A percentile compares a stretch with the other conserved stretches of the same genome.
Conservation (phyloP, 73 alveolate genomes). For the Paramecium caudatum region DNA sequence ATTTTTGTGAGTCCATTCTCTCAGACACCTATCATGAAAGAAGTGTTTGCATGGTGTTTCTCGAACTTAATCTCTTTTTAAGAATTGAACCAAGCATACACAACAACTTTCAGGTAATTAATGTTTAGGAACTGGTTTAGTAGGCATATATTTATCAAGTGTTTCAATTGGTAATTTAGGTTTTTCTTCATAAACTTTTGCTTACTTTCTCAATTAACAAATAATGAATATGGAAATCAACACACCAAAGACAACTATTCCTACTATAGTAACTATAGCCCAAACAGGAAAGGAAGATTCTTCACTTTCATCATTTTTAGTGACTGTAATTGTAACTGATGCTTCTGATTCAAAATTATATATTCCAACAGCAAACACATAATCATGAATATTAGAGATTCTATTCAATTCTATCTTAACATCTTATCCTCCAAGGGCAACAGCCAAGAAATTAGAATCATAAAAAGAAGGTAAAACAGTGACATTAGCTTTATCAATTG, state of each 20-base stretch:
- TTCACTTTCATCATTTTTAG: background rate
- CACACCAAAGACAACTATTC: background rate
- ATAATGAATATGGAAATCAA: background rate
- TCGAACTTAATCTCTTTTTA: background rate
- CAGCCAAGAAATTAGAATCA: background rate
- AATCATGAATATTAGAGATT: background rate
- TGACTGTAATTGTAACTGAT: background rate
- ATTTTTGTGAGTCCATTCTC: slow-evolving; percentile 11
- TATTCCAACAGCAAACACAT: background rate
- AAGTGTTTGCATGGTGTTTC: slow-evolving; percentile 36
- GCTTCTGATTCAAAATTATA: background rate
- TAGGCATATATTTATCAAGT: slow-evolving; percentile 22
- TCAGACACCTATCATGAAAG: slow-evolving; percentile 9
- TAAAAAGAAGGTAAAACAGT: background rate
- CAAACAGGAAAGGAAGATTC: slow-evolving; percentile 9
- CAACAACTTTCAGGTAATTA: slow-evolving; percentile 14
- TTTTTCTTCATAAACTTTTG: slow-evolving; percentile 14
- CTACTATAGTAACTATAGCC: background rate
- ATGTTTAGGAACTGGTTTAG: slow-evolving; percentile 1
- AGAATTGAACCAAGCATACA: slow-evolving; percentile 11
- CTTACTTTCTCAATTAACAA: slow-evolving; percentile 1
- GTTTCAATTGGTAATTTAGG: background rate
- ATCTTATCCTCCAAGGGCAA: background rate
- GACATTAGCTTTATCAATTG: background rate
- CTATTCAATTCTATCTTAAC: background rate